Base-by-base conservation (phyloP, 495 filamentous ascomycete species). In the Tuber aestivum region DNA sequence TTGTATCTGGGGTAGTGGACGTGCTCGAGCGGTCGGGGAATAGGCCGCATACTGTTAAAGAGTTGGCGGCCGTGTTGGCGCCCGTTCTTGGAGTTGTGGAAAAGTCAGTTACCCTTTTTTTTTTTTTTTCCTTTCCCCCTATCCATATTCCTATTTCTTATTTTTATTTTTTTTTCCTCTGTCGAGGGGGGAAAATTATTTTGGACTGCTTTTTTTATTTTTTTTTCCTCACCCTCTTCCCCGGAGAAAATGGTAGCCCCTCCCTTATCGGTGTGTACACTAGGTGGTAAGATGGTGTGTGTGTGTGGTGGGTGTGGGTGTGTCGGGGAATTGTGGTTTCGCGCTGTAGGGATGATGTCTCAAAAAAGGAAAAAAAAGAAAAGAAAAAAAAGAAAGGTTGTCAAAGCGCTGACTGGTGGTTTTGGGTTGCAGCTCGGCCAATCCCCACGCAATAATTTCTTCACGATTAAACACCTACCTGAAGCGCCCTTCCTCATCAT, bases 1-100 rank as follows among this genome's bases (percentile, higher is more conserved):
- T 99, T 75, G 94, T 99, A 65, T 91, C 95, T 77, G 94, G 89
- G 18, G 94, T 97, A 68, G 94, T 98, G 75, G 86, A 95, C 74
- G 94, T 96, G 85, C 86, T 99, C 75, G 93, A 98, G 83, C 91
- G 91, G 83, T 95, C 96, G 14, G 93, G 92, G 44, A 99, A 99
- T 85, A 87, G 94, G 72, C 95, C 95, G 7, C 95, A 97, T 79
- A 85, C 97, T 37, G 93, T 97, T 71, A 97, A 97, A 84, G 96
- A 98, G 85, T 89, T 99, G 45, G 94, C 95, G 68, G 87, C 91
- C 9, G 87, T 96, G 37, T 87, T 99, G 73, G 87, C 92, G 77
- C 88, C 88, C 41, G 87, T 90, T 71, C 91, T 96, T 80, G 90
- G 91, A 76, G 92, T 91, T 78, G 93, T 99, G 78, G 92, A 95